Evolutionary conservation across 306 rosid species (phyloP).

Genomic region (Comarum palustre): DNA sequence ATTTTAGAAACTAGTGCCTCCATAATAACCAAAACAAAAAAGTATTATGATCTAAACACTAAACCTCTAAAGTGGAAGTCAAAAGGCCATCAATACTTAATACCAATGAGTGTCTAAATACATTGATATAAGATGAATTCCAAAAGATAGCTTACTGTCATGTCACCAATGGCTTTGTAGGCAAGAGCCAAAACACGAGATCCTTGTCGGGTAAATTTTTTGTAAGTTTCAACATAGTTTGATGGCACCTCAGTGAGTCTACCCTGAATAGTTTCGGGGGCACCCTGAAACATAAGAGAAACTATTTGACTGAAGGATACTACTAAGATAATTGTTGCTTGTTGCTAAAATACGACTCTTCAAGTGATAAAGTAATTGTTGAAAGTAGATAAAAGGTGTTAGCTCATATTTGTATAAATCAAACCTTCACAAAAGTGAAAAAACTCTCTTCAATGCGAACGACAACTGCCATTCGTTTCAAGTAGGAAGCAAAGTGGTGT

Average conservation of each 20-base stretch:
- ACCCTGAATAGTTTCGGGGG: slow-evolving; percentile 93
- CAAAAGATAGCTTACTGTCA: slow-evolving; percentile 70
- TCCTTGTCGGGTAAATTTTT: slow-evolving; percentile 89
- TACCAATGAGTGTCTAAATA: not conserved
- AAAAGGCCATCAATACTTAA: not conserved
- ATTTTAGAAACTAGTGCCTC: not conserved
- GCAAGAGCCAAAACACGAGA: slow-evolving; percentile 98
- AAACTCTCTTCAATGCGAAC: slow-evolving; percentile 90
- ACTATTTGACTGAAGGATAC: not conserved
- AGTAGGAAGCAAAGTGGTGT: slow-evolving; percentile 90
- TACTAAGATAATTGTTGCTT: not conserved
- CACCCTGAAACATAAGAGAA: slow-evolving; percentile 63
- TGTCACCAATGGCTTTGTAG: slow-evolving; percentile 82
- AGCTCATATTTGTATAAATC: not conserved
- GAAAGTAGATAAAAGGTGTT: not conserved
- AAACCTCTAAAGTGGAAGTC: not conserved
- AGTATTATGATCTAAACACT: too few relatives aligned
- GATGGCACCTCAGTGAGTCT: slow-evolving; percentile 76
- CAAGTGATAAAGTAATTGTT: not conserved
- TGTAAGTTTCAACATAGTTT: slow-evolving; percentile 80
- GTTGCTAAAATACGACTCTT: not conserved
- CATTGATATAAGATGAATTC: not conserved
- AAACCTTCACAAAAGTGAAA: slow-evolving; percentile 92
- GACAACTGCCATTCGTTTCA: slow-evolving; percentile 94
- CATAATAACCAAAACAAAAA: not conserved